Percentiles rank a stretch among this genome's conserved stretches.
These are phyloP conservation scores for Lachancea mirantina DNA, from an alignment of 805 yeast species.

Conservation along the genomic window DNA sequence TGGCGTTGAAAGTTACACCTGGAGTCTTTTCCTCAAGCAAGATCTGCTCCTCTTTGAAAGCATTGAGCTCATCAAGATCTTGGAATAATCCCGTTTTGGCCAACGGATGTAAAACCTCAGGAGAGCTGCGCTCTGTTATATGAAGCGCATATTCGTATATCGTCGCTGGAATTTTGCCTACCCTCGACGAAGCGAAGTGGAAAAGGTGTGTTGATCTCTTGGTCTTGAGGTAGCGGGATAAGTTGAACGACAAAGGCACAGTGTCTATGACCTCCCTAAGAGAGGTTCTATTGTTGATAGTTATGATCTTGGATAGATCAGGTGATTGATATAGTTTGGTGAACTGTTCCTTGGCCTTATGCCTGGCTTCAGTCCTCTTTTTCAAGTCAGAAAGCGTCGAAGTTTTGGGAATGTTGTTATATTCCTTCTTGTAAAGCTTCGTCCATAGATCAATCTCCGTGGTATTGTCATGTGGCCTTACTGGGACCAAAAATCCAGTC, in stretches of 20 bases:
- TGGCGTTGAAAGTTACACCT: conserved; percentile 35
- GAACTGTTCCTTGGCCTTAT: conserved; percentile 34
- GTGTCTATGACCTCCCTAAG: conserved; percentile 40
- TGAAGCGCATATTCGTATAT: conserved; percentile 55
- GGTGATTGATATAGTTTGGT: conserved; percentile 28
- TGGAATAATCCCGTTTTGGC: conserved; percentile 43
- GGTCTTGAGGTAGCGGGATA: conserved; percentile 59
- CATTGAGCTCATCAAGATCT: conserved; percentile 37
- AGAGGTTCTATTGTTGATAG: conserved; percentile 31
- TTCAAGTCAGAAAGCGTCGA: conserved; percentile 47
- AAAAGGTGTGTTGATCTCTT: conserved; percentile 59
- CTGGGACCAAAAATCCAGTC: conserved; percentile 46
- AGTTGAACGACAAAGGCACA: conserved; percentile 51
- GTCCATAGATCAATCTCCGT: conserved; percentile 36
- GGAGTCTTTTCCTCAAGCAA: conserved; percentile 31
- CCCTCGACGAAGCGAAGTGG: conserved; percentile 53
- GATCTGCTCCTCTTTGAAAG: conserved; percentile 21
- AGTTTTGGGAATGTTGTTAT: conserved; percentile 32
- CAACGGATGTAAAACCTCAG: conserved; percentile 35
- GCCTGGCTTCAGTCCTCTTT: conserved; percentile 55
- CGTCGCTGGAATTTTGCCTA: conserved; percentile 61
- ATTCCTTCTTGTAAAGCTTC: conserved; percentile 36
- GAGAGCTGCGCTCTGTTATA: conserved; percentile 51
- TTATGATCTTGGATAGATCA: conserved; percentile 22
- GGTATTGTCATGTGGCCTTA: conserved; percentile 32